Percentiles rank a stretch among this genome's conserved stretches.
Conservation (phyloP, 2,329 filamentous ascomycete species). For the Aspergillus viridinutans region DNA sequence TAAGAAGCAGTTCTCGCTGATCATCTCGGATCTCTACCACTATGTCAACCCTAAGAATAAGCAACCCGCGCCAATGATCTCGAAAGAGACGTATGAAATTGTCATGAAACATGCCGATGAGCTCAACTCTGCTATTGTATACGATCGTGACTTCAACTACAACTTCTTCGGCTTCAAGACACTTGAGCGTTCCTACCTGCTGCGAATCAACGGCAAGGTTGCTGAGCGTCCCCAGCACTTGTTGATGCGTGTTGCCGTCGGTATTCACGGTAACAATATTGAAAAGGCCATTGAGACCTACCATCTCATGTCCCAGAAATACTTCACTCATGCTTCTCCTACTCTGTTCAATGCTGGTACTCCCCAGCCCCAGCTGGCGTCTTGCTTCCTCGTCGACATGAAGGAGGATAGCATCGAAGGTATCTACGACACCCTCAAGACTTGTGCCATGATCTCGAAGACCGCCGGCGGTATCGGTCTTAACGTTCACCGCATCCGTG, state of each 20-base stretch:
- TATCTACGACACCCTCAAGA: constrained; percentile 99
- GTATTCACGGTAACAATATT: constrained; percentile 91
- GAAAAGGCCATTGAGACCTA: constrained; percentile 96
- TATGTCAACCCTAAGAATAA: constrained; percentile 94
- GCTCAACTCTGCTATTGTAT: constrained; percentile 97
- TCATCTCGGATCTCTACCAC: constrained; percentile 87
- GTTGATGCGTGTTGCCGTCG: constrained; percentile 98
- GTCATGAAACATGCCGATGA: constrained; percentile 96
- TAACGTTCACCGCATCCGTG: constrained; percentile 93
- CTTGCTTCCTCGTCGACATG: constrained; percentile 99
- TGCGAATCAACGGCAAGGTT: constrained; percentile 92
- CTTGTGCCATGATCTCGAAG: constrained; percentile 99
- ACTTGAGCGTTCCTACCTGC: constrained; percentile 91
- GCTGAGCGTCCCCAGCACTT: constrained; percentile 97
- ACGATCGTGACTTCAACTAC: constrained; percentile 99
- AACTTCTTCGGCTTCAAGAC: constrained; percentile 99
- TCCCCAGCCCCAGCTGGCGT: constrained; percentile 88
- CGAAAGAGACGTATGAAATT: constrained; percentile 80
- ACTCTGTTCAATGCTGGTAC: constrained; percentile 98
- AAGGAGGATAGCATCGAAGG: constrained; percentile 99
- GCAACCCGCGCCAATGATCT: constrained; percentile 87
- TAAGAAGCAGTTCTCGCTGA: constrained; percentile 98
- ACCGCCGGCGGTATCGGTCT: constrained; percentile 97
- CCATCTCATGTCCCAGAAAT: constrained; percentile 98
- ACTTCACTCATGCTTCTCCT: constrained; percentile 96